Percentiles rank a stretch among this genome's conserved stretches.
phyloP scores from a whole-genome alignment of 495 filamentous ascomycete genomes.

The Echria macrotheca region DNA sequence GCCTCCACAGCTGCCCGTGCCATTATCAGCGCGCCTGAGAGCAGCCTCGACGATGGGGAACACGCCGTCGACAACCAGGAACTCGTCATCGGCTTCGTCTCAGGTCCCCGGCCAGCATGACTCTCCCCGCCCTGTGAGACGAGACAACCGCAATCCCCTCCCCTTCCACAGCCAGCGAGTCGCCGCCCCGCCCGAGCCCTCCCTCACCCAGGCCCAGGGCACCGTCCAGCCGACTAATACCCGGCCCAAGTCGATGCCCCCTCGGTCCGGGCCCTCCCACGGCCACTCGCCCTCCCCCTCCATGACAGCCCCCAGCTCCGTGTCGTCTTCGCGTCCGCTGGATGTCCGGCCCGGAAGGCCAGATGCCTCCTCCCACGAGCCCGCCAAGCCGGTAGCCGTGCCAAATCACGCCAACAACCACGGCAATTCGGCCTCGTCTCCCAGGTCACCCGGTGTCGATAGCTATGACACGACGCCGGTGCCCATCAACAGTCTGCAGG shows the following conservation, averaged over 20 bases:
- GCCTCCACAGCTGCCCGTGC: no score
- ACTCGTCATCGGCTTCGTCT: slow-evolving; percentile 17
- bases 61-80: slow-evolving; percentile 30
- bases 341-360: slow-evolving; percentile 25
- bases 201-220: slow-evolving; percentile 49
- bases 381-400: slow-evolving; percentile 47
- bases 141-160: slow-evolving; percentile 26
- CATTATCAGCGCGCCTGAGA: no score
- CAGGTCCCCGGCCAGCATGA: slow-evolving; percentile 21
- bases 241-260: slow-evolving; percentile 34
- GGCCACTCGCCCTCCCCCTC: slow-evolving; percentile 33
- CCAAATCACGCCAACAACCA: slow-evolving; percentile 31
- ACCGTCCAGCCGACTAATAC: slow-evolving; percentile 32
- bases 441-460: slow-evolving; percentile 30
- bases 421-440: slow-evolving; percentile 23
- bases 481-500: slow-evolving; percentile 43
- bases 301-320: slow-evolving; percentile 24
- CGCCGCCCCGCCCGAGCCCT: slow-evolving; percentile 49
- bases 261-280: slow-evolving; percentile 32
- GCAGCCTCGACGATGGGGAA: no score
- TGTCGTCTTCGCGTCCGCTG: slow-evolving; percentile 29
- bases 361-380: slow-evolving; percentile 19
- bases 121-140: slow-evolving; percentile 24
- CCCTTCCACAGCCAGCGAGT: slow-evolving; percentile 34
- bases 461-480: slow-evolving; percentile 31